phyloP scores from a whole-genome alignment of 306 rosid genomes.

The Trifolium pratense region DNA sequence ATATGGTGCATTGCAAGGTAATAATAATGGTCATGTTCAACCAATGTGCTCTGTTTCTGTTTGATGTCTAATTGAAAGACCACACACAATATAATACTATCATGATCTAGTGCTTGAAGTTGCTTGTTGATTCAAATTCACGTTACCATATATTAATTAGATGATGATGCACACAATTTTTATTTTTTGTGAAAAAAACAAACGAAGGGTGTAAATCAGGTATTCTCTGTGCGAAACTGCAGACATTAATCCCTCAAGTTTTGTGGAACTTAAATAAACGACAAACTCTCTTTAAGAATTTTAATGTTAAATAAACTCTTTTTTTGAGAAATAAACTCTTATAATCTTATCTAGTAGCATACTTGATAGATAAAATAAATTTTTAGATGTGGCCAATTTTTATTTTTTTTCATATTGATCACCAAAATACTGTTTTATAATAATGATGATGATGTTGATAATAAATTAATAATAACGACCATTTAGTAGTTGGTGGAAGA shows the following conservation, averaged over 20 bases:
- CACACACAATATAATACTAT: conserved; percentile 10
- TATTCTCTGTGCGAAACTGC: no score
- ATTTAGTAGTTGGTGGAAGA: conserved; percentile 11
- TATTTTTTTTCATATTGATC: background rate
- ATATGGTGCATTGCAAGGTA: conserved; percentile 45
- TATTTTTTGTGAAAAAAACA: no score
- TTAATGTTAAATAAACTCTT: no score
- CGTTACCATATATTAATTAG: background rate
- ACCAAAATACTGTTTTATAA: background rate
- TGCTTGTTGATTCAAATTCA: conserved; percentile 42
- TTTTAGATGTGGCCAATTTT: background rate
- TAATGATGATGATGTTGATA: no score
- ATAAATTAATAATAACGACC: background rate
- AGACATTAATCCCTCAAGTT: no score
- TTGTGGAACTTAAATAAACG: no score
- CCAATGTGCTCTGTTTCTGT: conserved; percentile 42
- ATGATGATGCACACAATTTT: background rate
- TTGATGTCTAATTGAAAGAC: conserved; percentile 33
- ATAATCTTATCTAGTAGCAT: background rate
- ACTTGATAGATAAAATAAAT: background rate
- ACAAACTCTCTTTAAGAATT: no score
- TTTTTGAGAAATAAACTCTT: no score
- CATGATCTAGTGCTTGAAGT: conserved; percentile 2
- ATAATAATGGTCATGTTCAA: conserved; percentile 59
- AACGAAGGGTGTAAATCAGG: no score